Conservation (phyloP, 148 eudicot species). For the Chenopodium quinoa region DNA sequence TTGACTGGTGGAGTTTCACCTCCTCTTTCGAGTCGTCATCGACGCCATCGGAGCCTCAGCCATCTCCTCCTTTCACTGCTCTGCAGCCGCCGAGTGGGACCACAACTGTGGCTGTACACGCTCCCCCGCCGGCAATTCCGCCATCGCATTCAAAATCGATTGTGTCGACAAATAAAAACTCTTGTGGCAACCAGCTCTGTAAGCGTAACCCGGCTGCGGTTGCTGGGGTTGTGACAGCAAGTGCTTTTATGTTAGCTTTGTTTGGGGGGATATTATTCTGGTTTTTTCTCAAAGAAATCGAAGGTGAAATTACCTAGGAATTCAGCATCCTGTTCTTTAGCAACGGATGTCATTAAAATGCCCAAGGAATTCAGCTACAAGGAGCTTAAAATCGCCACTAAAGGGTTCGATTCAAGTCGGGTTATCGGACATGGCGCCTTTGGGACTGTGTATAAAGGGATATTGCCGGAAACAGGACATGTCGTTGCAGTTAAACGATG, state of each 20-base stretch:
- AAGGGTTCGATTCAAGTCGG: conserved; percentile 47
- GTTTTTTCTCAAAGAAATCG: conserved; percentile 57
- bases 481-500: conserved; percentile 78
- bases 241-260: conserved; percentile 66
- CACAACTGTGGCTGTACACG: neutral
- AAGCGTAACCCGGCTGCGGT: conserved; percentile 57
- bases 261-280: conserved; percentile 53
- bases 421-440: conserved; percentile 87
- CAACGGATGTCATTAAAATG: conserved; percentile 57
- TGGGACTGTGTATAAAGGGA: too few relatives aligned
- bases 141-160: conserved; percentile 34
- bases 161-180: conserved; percentile 15
- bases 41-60: conserved; percentile 7
- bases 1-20: conserved; percentile 88
- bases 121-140: conserved; percentile 34
- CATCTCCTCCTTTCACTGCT: conserved; percentile 35
- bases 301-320: conserved; percentile 25
- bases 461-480: conserved; percentile 53
- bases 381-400: conserved; percentile 71
- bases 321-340: conserved; percentile 32
- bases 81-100: conserved; percentile 30
- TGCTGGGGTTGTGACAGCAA: conserved; percentile 77
- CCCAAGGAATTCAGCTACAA: conserved; percentile 82
- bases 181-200: conserved; percentile 40
- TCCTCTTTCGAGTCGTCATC: conserved; percentile 42